Evolutionary conservation across 225 moss, liverwort and hornwort genomes (phyloP).

Genomic region (Pseudoscleropodium purum): DNA sequence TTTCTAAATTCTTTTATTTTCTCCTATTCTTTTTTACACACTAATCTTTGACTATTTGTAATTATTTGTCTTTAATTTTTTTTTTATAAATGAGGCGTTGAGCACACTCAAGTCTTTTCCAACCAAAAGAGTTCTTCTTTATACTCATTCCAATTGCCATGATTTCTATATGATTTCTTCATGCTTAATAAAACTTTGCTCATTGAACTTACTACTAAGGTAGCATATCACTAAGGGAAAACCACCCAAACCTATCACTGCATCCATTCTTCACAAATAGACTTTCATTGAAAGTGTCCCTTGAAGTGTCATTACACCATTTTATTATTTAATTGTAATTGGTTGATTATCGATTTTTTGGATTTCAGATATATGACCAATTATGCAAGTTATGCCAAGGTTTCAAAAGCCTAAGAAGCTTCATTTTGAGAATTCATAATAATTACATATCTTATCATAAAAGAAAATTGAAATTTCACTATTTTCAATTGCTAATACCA

Average conservation of each 20-base stretch:
- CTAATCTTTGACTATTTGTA: rapidly evolving
- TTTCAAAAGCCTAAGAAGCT: not conserved
- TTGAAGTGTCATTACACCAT: not conserved
- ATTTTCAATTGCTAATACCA: not conserved
- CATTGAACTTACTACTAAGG: not conserved
- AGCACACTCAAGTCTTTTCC: no score
- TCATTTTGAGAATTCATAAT: not conserved
- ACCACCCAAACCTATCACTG: not conserved
- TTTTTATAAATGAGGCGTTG: no score
- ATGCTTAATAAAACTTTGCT: not conserved
- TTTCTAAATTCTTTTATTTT: rapidly evolving
- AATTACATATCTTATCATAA: no score
- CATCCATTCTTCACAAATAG: not conserved
- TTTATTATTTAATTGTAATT: not conserved
- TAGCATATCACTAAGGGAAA: not conserved
- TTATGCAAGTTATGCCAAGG: no score
- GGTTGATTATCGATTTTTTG: not conserved
- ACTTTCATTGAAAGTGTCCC: not conserved
- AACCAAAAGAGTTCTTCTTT: no score
- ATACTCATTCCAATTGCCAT: not conserved
- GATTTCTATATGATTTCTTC: not conserved
- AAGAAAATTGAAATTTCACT: no score
- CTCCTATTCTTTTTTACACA: not conserved
- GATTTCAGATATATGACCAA: not conserved
- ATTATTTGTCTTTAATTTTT: not conserved